These are phyloP conservation scores for Eutrema yunnanense DNA, from an alignment of 345 rosid genomes.

Conservation along the genomic window DNA sequence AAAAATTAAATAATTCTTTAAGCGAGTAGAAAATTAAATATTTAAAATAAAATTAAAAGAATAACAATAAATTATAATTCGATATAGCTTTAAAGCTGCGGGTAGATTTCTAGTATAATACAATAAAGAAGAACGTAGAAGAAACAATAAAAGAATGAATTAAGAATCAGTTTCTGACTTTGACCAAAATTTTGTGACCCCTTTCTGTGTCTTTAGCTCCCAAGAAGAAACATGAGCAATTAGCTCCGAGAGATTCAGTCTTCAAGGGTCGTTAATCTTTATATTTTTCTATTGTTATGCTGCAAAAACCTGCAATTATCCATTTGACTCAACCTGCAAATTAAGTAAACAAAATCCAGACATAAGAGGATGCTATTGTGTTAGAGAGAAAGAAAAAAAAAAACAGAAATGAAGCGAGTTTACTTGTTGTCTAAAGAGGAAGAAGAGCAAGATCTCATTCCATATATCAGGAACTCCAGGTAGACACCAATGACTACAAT, in stretches of 20 bases:
- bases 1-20: no score
- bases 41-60: no score
- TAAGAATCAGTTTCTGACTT: slow-evolving; percentile 5
- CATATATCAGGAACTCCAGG: slow-evolving; percentile 90
- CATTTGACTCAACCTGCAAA: slow-evolving; percentile 17
- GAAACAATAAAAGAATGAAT: slow-evolving; percentile 26
- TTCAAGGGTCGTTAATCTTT: slow-evolving; percentile 16
- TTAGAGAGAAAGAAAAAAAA: background rate
- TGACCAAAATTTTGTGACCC: slow-evolving; percentile 7
- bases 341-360: background rate
- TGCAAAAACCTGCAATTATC: slow-evolving; percentile 1
- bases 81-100: no score
- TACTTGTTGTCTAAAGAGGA: slow-evolving; percentile 35
- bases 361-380: background rate
- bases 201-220: background rate
- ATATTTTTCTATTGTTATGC: slow-evolving; percentile 1
- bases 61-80: no score
- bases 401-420: background rate
- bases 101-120: no score
- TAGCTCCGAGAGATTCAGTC: slow-evolving; percentile 2
- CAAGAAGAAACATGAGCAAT: background rate
- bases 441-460: slow-evolving; percentile 72
- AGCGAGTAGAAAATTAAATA: no score
- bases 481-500: slow-evolving; percentile 96
- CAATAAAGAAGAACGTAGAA: slow-evolving; percentile 8